Base-by-base conservation (phyloP, 192 early-diverging fungal genomes). In the Umbelopsis sp. region DNA sequence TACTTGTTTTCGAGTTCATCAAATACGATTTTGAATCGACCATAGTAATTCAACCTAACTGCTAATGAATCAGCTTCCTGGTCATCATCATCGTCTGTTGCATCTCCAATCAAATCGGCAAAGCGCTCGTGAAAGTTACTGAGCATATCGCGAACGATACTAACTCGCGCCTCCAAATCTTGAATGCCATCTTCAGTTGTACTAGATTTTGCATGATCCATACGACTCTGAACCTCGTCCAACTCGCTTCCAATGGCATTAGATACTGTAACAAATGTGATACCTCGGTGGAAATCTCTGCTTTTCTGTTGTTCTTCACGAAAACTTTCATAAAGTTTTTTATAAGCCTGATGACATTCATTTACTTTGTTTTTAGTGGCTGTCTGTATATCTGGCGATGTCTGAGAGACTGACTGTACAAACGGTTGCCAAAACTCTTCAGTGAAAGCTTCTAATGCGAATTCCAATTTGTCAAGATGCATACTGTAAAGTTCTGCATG, bases 1-100 rank as follows among this genome's bases (percentile, higher is more conserved):
- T 80, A 80, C 66, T 81, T 77, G 49, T 67, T 75, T 44, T 80
- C 74, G 1, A 76, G 67, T 68, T 74, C 76, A 37, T 70, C 69
- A 21, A 51, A 55, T 1, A 80, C 74, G 0, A 35, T 76, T 22
- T 73, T 66, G 52, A 73, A 80, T 45, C 53, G 53, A 18, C 27
- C 55, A 61, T 61, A 61, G 30, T 61, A 61, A 12, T 69, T 41
- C 9, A 35, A 49, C 0, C 37, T 5, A 33, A 30, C 47, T 18
- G 20, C 46, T 69, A 8, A 33, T 25, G 53, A 23, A 9, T 71
- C 41, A 1, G 75, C 50, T 3, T 50, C 50, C n/a, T 48, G n/a
- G 12, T 68, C 49, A 8, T 64, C 35, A 20, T 53, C 67, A 10
- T 37, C 37, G 12, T 47, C 20, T 18, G 53, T 13, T 15, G 65